Evolutionary conservation across 73 alveolate species (phyloP).

Genomic region (Stentor roeselii): DNA sequence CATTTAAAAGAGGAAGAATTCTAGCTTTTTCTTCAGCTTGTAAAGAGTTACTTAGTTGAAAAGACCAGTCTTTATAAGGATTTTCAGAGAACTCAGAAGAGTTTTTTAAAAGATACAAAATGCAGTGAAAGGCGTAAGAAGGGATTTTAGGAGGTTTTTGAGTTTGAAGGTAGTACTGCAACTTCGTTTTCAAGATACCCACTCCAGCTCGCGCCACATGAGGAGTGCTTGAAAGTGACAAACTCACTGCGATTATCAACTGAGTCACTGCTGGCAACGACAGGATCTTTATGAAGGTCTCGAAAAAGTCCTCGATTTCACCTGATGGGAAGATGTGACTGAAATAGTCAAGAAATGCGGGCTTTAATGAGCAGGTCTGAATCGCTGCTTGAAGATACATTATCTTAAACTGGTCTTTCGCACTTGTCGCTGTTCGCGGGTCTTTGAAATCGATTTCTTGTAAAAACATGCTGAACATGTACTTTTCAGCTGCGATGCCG

Average conservation of each 20-base stretch:
- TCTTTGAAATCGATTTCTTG: slow-evolving; percentile 58
- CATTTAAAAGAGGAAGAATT: slow-evolving; percentile 24
- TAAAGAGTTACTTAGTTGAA: slow-evolving; percentile 22
- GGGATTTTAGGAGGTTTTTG: slow-evolving; percentile 55
- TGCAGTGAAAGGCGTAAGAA: slow-evolving; percentile 49
- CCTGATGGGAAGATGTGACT: slow-evolving; percentile 21
- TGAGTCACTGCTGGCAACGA: neutral
- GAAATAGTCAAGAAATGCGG: slow-evolving; percentile 45
- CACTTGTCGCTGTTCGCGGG: slow-evolving; percentile 37
- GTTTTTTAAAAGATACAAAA: slow-evolving; percentile 33
- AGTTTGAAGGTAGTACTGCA: slow-evolving; percentile 42
- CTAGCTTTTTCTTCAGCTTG: slow-evolving; percentile 18
- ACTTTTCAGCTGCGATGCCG: slow-evolving; percentile 45
- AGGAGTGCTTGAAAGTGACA: neutral
- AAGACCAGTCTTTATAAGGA: slow-evolving; percentile 5
- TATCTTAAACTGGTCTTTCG: slow-evolving; percentile 47
- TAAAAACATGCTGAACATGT: slow-evolving; percentile 44
- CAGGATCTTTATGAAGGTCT: neutral
- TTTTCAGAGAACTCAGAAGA: slow-evolving; percentile 34
- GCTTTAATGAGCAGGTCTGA: slow-evolving; percentile 22
- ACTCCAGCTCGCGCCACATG: slow-evolving; percentile 26
- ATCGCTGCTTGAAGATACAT: slow-evolving; percentile 47
- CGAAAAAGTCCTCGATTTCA: slow-evolving; percentile 26
- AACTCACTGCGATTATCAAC: slow-evolving; percentile 37
- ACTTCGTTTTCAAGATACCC: slow-evolving; percentile 39